Evolutionary conservation across 495 filamentous ascomycete species (phyloP).

Genomic region (Letharia lupina): DNA sequence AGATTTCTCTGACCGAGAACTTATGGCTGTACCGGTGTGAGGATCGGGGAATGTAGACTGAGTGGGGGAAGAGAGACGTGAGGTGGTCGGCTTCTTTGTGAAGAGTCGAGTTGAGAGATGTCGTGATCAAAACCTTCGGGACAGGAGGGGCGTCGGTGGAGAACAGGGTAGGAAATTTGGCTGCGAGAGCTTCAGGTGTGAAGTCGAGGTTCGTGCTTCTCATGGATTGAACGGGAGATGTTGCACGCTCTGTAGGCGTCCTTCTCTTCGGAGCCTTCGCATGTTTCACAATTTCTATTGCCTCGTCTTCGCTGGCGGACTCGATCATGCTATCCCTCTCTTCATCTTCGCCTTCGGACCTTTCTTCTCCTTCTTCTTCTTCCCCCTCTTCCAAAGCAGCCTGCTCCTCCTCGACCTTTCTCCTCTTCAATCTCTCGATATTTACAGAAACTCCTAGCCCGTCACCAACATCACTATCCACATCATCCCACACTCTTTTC

Average conservation of each 20-base stretch:
- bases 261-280: conserved; percentile 32
- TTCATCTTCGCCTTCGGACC: conserved; percentile 10
- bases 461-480: conserved; percentile 57
- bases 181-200: conserved; percentile 57
- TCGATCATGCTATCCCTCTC: conserved; percentile 29
- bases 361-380: conserved; percentile 17
- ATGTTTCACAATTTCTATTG: conserved; percentile 20
- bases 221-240: conserved; percentile 52
- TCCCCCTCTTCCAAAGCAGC: conserved; percentile 34
- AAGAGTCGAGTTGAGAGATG: conserved; percentile 71
- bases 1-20: conserved; percentile 83
- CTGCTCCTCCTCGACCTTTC: conserved; percentile 58
- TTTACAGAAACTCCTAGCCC: conserved; percentile 67
- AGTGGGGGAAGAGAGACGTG: conserved; percentile 75
- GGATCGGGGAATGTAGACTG: conserved; percentile 75
- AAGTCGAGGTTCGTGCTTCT: conserved; percentile 63
- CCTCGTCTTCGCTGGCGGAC: conserved; percentile 33
- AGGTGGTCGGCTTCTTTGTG: conserved; percentile 74
- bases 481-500: conserved; percentile 89
- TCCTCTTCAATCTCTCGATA: conserved; percentile 58
- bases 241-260: conserved; percentile 46
- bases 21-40: conserved; percentile 73
- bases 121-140: conserved; percentile 86
- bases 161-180: conserved; percentile 79
- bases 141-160: conserved; percentile 45